Evolutionary conservation across 164 flowering plant species (phyloP), one percentile per base, ranked within the genome.

Genomic region (Umbilicus rupestris): DNA sequence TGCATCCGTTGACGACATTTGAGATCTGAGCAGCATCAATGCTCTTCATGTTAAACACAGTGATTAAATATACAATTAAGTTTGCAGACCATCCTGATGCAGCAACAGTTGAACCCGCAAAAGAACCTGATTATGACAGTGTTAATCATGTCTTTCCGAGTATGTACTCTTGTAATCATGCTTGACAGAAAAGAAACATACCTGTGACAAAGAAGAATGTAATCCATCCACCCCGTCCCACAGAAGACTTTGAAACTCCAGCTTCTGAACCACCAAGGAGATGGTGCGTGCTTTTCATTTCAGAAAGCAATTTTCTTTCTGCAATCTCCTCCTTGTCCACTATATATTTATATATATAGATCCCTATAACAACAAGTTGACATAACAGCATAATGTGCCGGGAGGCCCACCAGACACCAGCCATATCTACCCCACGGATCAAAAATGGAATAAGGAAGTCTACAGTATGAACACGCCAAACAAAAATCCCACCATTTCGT

Each of bases 31-130:
- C 55, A 11, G 83, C 84, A 16, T 72, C 26, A 2, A 84, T 80
- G 65, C 79, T 75, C 50, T 75, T 75, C 3, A 82, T 62, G 66
- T 80, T 72, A 67, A 75, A 82, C 26, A 70, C 65, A 1, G 47
- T 14, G 2, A 82, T 82, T 55, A 84, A 65, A 57, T 64, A 84
- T 1, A 84, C 85, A 2, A 79, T 69, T 44, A 80, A 64, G 68
- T 82, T 84, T 26, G 71, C 8, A 22, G 3, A 2, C 71, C 71
- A 72, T 7, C 87, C 87, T 0, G 49, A 63, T 2, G 59, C 60
- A 1, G 78, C 79, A 3, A 84, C 3, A 2, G 73, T 39, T 35
- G 73, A 3, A 7, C 76, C 72, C 52, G 62, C 14, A 20, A 70
- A n/a, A 2, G 66, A 39, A 8, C 68, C 70, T 62, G 65, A 41